Base-by-base conservation (phyloP, 345 rosid genomes). In the Noccaea caerulescens region DNA sequence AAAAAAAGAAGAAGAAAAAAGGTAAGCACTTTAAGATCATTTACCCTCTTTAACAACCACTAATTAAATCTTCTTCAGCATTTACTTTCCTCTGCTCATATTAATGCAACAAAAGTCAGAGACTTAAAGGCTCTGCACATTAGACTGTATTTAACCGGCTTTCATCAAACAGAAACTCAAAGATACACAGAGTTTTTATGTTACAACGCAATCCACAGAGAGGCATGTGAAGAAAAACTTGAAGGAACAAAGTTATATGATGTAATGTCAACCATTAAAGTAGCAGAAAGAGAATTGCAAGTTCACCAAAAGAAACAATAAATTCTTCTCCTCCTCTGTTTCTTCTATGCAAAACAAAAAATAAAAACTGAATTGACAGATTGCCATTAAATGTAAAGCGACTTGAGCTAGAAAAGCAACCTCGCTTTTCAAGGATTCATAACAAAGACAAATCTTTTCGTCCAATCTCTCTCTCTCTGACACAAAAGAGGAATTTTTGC, bases 201-300 rank as follows among this genome's bases (percentile, higher is more conserved):
- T 30, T 6, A 5, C 12, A 14, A 63, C 23, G 34, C 33, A 9
- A 71, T 61, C 75, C 44, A 71, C 65, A 50, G 2, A 63, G 55
- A 72, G 23, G 47, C 52, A 47, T 34, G 65, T 36, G 71, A 36
- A 39, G 30, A 49, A 20, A 58, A 50, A 34, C 45, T n/a, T 16
- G 30, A 71, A 12, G 23, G 54, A 56, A 69, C 23, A 37, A 20
- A 50, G 3, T 32, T 13, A 10, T 12, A 66, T 13, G 80, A 77
- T 76, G 81, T 58, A 80, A 62, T 77, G 76, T 75, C 83, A 78
- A 72, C 78, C 80, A 77, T 71, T 73, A 79, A 32, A 79, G 55
- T 73, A 69, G 52, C 76, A 63, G 27, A 69, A 49, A 72, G 72
- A 63, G 54, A 81, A 81, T 58, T 44, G 46, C 77, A 64, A 75